These are phyloP conservation scores for Artemisia argyi DNA, from an alignment of 129 eudicot species.

Conservation along the genomic window DNA sequence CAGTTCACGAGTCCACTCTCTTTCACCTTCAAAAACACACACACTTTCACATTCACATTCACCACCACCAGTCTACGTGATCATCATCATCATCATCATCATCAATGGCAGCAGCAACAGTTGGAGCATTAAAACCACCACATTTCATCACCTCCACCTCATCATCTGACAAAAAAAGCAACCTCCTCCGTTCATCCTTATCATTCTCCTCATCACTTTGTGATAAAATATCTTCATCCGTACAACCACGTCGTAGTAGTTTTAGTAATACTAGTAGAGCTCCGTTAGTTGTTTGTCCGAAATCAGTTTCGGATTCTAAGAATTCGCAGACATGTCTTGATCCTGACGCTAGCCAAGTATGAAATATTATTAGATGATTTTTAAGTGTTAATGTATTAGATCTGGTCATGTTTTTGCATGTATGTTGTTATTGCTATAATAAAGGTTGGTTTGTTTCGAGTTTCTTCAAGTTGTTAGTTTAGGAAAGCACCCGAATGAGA, in stretches of 20 bases:
- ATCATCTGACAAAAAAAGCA: conserved; percentile 25
- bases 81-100: not conserved
- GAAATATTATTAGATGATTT: no score
- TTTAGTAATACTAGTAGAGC: conserved; percentile 4
- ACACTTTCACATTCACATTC: no score
- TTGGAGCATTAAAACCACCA: conserved; percentile 46
- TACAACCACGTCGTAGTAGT: conserved; percentile 35
- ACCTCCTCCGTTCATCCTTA: conserved; percentile 31
- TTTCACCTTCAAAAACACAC: not conserved
- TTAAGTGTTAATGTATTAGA: no score
- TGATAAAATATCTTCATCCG: conserved; percentile 28
- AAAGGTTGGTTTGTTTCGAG: no score
- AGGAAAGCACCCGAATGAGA: no score
- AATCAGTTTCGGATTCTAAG: conserved; percentile 86
- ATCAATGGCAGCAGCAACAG: conserved; percentile 41
- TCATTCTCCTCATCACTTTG: conserved; percentile 57
- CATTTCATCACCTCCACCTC: conserved; percentile 21
- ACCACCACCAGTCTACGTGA: not conserved
- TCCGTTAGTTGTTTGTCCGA: conserved; percentile 57
- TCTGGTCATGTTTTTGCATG: no score
- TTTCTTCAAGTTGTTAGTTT: no score
- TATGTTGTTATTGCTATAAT: not conserved
- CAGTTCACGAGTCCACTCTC: conserved; percentile 33
- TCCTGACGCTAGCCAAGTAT: conserved; percentile 95
- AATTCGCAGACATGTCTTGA: conserved; percentile 97